Evolutionary conservation across 1,284 basidiomycete genomes (phyloP), one percentile per base, ranked within the genome.

Genomic region (Naganishia liquefaciens): DNA sequence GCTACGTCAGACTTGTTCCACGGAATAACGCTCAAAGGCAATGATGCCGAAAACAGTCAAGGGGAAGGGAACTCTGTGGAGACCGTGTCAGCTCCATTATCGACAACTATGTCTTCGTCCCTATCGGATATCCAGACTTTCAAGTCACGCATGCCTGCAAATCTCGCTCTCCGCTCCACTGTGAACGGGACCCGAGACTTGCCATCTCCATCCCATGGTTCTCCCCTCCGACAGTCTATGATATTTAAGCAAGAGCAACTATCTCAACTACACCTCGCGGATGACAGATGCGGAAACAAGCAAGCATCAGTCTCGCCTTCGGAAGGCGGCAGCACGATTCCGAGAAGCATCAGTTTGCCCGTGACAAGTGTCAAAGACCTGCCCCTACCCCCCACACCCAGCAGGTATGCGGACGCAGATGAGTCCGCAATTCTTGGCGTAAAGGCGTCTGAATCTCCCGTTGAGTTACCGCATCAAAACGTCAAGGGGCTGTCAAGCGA

Each of bases 1-100:
- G 49, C 63, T 21, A 60, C 63, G 39, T 52, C 63, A 11, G 63
- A 53, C 15, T 46, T 65, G 21, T 65, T 65, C 42, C 54, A 51
- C 3, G 47, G 40, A 11, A 51, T 40, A 11, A 58, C 46, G 5
- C 30, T 58, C 39, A 65, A 65, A 33, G 54, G 58, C 5, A 28
- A 60, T 27, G 39, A 58, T 27, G 63, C 54, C 2, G 55, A 58
- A 23, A 50, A 10, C 10, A 37, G 33, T 7, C 2, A 37, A 3
- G 10, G 10, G 3, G 33, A 7, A 37, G 13, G 33, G 6, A 37
- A 7, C 9, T 37, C 7, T 37, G 33, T 7, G 13, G 33, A 42
- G 10, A 39, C 49, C 3, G 51, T 53, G 33, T 39, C 55, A 11
- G 50, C 30, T 25, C 40, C 60, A 2, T 15, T 52, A 15, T 39